Base-by-base conservation (phyloP, 768 basidiomycete species). In the Phylloporus sp. region DNA sequence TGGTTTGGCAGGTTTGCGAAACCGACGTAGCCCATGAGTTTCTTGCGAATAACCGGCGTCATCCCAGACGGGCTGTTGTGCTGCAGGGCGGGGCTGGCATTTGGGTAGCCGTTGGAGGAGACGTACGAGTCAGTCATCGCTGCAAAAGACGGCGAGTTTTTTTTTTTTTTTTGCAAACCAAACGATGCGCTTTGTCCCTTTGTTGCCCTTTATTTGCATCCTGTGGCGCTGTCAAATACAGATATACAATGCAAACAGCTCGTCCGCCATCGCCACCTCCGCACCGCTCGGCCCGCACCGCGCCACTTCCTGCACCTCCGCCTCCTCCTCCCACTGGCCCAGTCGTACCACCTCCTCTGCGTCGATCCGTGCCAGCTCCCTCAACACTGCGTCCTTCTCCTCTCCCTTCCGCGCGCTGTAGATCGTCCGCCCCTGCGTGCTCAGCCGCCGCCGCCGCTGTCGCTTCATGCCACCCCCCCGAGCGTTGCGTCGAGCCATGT, bases 1-100 rank as follows among this genome's bases (percentile, higher is more conserved):
- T 99, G 97, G 80, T 99, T 98, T 45, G 97, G 97, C 45, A 99
- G 81, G 72, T 97, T 98, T 68, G 95, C 92, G 68, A 99, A 95
- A 46, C 92, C 92, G 54, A 95, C 92, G 69, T 92, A 95, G 64
- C 92, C 91, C 82, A 88, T 91, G 63, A 95, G 78, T 75, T 94
- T 94, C 84, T 93, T 94, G 73, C 90, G 87, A 58, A 80, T 78
- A 62, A 79, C 72, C 52, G 72, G 66, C 46, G 73, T 58, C 32
- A 68, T 23, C 18, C 63, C 69, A 15, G 64, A 40, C 3, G 64
- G 59, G 58, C 22, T 7, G 12, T 65, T 64, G 50, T 60, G 69
- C 47, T 70, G 73, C 36, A 85, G 70, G 20, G 86, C 85, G 39
- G 86, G 80, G 55, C 74, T 82, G 43, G 78, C 82, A 66, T 85